Conservation (phyloP, 1,139 yeast genomes). For the Candida glucosophila region DNA sequence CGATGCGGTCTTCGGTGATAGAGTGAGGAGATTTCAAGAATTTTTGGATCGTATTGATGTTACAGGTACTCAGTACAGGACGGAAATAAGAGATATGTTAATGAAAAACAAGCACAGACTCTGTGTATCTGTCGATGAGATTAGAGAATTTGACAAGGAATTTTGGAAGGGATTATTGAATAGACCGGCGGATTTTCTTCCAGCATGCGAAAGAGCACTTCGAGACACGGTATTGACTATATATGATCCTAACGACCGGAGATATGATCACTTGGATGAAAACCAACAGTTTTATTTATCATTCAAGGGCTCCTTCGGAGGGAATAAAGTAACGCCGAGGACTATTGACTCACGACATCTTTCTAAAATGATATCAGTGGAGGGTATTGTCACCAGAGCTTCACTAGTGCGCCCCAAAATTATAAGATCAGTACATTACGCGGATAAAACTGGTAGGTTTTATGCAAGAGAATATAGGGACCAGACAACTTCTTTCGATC, state of each 20-base stretch:
- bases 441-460: slow-evolving; percentile 75
- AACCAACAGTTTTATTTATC: slow-evolving; percentile 68
- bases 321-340: slow-evolving; percentile 81
- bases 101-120: slow-evolving; percentile 59
- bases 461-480: slow-evolving; percentile 91
- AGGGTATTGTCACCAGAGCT: slow-evolving; percentile 93
- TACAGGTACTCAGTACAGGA: slow-evolving; percentile 54
- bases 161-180: slow-evolving; percentile 74
- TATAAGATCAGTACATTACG: slow-evolving; percentile 87
- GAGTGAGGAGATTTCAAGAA: slow-evolving; percentile 84
- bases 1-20: slow-evolving; percentile 58
- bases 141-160: slow-evolving; percentile 73
- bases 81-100: slow-evolving; percentile 64
- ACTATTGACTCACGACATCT: slow-evolving; percentile 70
- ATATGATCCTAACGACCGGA: slow-evolving; percentile 46
- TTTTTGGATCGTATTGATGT: slow-evolving; percentile 52
- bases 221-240: slow-evolving; percentile 70
- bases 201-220: slow-evolving; percentile 84
- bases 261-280: slow-evolving; percentile 45
- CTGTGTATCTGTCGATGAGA: slow-evolving; percentile 72
- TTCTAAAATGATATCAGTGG: slow-evolving; percentile 78
- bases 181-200: slow-evolving; percentile 77
- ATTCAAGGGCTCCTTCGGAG: slow-evolving; percentile 89
- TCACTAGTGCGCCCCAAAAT: slow-evolving; percentile 91
- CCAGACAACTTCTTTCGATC: slow-evolving; percentile 85